A percentile compares a stretch with the other conserved stretches of the same genome.
phyloP scores from a whole-genome alignment of 768 basidiomycete species.

The Pisolithus microcarpus region DNA sequence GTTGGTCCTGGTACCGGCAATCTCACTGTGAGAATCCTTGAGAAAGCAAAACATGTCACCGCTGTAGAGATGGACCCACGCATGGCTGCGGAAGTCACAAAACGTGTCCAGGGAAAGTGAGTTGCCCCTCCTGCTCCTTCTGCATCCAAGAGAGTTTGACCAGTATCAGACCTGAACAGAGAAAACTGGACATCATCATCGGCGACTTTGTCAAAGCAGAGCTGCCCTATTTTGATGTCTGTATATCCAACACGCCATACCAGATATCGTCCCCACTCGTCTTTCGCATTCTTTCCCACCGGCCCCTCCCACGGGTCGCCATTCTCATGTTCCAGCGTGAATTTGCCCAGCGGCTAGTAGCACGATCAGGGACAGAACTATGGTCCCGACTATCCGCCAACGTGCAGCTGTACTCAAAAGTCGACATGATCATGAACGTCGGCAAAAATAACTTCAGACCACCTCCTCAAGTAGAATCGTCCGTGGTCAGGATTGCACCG shows the following conservation, averaged over 20 bases:
- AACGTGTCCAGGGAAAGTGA: constrained; percentile 96
- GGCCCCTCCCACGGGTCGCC: constrained; percentile 87
- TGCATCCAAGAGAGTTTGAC: not conserved
- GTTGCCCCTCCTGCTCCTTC: constrained; percentile 28
- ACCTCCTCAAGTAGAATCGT: constrained; percentile 89
- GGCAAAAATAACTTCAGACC: constrained; percentile 97
- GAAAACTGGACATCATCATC: constrained; percentile 90
- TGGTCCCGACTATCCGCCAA: constrained; percentile 97
- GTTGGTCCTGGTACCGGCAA: constrained; percentile 98
- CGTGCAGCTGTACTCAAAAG: constrained; percentile 95
- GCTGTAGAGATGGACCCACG: constrained; percentile 98
- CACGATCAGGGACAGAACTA: constrained; percentile 70
- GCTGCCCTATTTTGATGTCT: constrained; percentile 96
- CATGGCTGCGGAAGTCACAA: constrained; percentile 96
- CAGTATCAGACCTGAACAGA: constrained; percentile 78
- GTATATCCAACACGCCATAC: constrained; percentile 98
- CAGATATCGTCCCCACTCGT: constrained; percentile 98
- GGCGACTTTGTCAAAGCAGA: constrained; percentile 99
- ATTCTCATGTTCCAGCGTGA: constrained; percentile 99
- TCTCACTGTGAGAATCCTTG: constrained; percentile 86
- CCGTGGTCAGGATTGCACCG: constrained; percentile 86
- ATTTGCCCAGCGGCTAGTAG: constrained; percentile 89
- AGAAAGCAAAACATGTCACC: constrained; percentile 86
- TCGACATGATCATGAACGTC: constrained; percentile 94
- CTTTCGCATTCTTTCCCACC: constrained; percentile 93